Evolutionary conservation across 2,329 filamentous ascomycete species (phyloP).

Genomic region (Phaeosphaeria sp.): DNA sequence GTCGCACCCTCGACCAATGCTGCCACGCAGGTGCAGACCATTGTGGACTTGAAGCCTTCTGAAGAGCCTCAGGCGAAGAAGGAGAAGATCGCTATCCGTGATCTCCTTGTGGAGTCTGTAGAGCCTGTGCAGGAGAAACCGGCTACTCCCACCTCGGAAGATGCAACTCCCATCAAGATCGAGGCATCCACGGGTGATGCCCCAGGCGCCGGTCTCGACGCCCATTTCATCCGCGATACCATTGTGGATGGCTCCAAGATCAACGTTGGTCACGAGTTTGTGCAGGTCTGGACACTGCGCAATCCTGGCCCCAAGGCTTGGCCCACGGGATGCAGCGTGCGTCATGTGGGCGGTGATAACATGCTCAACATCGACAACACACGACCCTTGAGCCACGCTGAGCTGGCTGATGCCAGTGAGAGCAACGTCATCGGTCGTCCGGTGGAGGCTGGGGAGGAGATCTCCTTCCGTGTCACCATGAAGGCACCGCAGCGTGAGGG

Average conservation of each 20-base stretch:
- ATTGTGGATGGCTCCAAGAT: constrained; percentile 79
- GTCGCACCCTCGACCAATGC: constrained; percentile 58
- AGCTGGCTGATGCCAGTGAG: constrained; percentile 80
- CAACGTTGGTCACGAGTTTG: constrained; percentile 74
- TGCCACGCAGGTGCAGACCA: constrained; percentile 71
- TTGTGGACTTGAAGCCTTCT: constrained; percentile 65
- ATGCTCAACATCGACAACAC: constrained; percentile 90
- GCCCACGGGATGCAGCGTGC: constrained; percentile 89
- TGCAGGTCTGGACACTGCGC: constrained; percentile 89
- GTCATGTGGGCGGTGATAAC: constrained; percentile 91
- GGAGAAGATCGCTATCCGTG: constrained; percentile 51
- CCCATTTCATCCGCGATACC: constrained; percentile 78
- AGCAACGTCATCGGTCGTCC: constrained; percentile 76
- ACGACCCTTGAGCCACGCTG: constrained; percentile 77
- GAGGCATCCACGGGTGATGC: constrained; percentile 18
- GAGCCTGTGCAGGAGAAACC: constrained; percentile 42
- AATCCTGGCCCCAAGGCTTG: constrained; percentile 82
- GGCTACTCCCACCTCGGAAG: not conserved
- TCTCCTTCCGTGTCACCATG: constrained; percentile 82
- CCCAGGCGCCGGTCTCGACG: constrained; percentile 57
- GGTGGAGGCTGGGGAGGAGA: constrained; percentile 75
- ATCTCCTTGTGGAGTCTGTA: constrained; percentile 44
- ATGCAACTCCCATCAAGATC: constrained; percentile 25
- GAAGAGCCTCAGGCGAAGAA: constrained; percentile 51
- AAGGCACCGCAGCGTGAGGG: constrained; percentile 80